A percentile compares a stretch with the other conserved stretches of the same genome.
These are phyloP conservation scores for Begonia loranthoides DNA, from an alignment of 306 rosid genomes.

Conservation along the genomic window DNA sequence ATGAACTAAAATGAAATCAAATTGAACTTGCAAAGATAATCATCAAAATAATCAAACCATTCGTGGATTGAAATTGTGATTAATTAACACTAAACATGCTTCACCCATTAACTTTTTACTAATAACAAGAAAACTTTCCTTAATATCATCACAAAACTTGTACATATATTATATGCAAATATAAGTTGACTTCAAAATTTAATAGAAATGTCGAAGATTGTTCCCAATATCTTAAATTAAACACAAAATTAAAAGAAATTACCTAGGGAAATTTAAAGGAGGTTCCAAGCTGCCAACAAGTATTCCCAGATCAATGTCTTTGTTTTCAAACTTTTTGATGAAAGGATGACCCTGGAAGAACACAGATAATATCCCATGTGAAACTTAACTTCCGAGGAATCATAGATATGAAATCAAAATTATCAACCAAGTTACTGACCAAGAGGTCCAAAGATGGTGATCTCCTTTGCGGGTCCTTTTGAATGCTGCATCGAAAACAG, in stretches of 20 bases:
- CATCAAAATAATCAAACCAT: too few relatives aligned
- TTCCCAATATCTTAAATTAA: neutral
- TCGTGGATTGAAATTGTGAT: too few relatives aligned
- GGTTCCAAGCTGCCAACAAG: slow-evolving; percentile 87
- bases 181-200: too few relatives aligned
- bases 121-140: neutral
- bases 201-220: too few relatives aligned
- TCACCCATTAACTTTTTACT: too few relatives aligned
- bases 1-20: too few relatives aligned
- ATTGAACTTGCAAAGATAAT: too few relatives aligned
- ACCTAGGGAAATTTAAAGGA: slow-evolving; percentile 73
- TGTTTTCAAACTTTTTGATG: slow-evolving; percentile 91
- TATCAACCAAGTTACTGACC: slow-evolving; percentile 36
- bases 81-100: too few relatives aligned
- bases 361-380: slow-evolving; percentile 9
- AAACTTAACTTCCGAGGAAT: neutral
- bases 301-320: slow-evolving; percentile 84
- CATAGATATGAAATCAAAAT: neutral
- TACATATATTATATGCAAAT: too few relatives aligned
- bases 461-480: slow-evolving; percentile 65
- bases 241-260: slow-evolving; percentile 12
- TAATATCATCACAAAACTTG: neutral
- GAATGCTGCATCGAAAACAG: slow-evolving; percentile 55
- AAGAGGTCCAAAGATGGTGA: slow-evolving; percentile 76
- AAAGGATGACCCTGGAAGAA: slow-evolving; percentile 73